A percentile compares a stretch with the other conserved stretches of the same genome.
Conservation (phyloP, 495 filamentous ascomycete genomes). For the Staphylotrichum longicolle region DNA sequence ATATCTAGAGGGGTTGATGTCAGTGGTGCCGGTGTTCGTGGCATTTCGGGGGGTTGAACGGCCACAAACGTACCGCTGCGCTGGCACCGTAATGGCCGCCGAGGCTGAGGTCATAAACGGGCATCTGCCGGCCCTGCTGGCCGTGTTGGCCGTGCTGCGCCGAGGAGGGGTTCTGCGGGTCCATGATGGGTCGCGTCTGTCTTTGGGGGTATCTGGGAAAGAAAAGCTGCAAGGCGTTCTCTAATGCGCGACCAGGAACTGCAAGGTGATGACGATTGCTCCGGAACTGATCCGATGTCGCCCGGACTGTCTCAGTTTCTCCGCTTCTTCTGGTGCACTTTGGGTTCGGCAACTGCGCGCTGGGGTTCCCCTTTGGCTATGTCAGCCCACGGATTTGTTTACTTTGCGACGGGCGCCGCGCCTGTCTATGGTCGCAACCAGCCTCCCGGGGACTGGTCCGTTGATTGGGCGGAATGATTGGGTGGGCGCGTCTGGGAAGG, state of each 20-base stretch:
- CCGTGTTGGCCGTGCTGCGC: conserved; percentile 37
- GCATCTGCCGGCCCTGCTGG: conserved; percentile 46
- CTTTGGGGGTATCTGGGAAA: background rate
- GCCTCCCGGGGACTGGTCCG: conserved; percentile 16
- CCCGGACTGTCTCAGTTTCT: conserved; percentile 9
- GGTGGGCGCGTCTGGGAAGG: conserved; percentile 26
- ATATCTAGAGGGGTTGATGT: conserved; percentile 30
- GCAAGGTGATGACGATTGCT: background rate
- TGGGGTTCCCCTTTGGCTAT: conserved; percentile 3
- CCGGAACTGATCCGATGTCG: conserved; percentile 8
- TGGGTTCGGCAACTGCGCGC: conserved; percentile 2
- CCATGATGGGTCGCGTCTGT: conserved; percentile 37
- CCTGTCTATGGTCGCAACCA: conserved; percentile 22
- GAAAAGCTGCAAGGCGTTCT: conserved; percentile 5
- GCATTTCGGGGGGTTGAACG: background rate
- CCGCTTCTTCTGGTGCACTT: conserved; percentile 5
- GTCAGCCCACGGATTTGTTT: conserved; percentile 29
- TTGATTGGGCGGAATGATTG: conserved; percentile 43
- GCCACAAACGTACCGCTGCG: conserved; percentile 60
- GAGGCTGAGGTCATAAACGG: conserved; percentile 73
- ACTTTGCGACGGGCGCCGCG: conserved; percentile 23
- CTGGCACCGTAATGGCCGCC: conserved; percentile 92
- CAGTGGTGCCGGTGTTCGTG: conserved; percentile 10
- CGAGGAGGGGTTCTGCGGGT: conserved; percentile 46
- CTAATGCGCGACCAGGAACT: background rate